A percentile compares a stretch with the other conserved stretches of the same genome.
These are phyloP conservation scores for Striga asiatica DNA, from an alignment of 257 asterid genomes.

Conservation along the genomic window DNA sequence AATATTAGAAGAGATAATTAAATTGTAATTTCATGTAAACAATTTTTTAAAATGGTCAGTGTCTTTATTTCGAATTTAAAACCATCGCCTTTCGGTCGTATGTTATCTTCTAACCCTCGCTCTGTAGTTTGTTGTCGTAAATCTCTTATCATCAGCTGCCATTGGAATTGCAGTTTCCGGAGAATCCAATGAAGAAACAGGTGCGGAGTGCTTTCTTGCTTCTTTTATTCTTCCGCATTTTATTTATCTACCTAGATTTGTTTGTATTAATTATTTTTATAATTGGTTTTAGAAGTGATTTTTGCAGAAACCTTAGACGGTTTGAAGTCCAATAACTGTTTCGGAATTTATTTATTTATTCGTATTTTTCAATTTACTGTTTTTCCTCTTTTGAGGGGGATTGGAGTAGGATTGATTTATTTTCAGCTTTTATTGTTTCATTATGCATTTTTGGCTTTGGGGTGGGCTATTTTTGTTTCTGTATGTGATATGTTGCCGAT, in stretches of 20 bases:
- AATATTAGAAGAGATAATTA: too few species aligned
- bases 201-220: not conserved
- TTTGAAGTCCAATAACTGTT: not conserved
- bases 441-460: not conserved
- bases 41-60: too few species aligned
- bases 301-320: too few species aligned
- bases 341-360: not conserved
- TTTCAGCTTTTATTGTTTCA: not conserved
- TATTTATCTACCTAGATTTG: conserved; percentile 7
- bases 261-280: not conserved
- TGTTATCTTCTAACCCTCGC: conserved; percentile 15
- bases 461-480: not conserved
- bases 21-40: too few species aligned
- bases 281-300: not conserved
- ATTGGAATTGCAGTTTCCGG: not conserved
- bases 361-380: not conserved
- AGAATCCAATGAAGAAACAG: conserved; percentile 8
- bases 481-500: not conserved
- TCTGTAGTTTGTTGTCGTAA: conserved; percentile 6
- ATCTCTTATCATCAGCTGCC: conserved; percentile 5
- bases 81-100: not conserved
- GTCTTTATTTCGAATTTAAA: too few species aligned
- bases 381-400: not conserved
- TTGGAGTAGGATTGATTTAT: not conserved
- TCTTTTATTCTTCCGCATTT: not conserved